A percentile compares a stretch with the other conserved stretches of the same genome.
Conservation (phyloP, 1,139 yeast species). For the Candida frijolesensis region DNA sequence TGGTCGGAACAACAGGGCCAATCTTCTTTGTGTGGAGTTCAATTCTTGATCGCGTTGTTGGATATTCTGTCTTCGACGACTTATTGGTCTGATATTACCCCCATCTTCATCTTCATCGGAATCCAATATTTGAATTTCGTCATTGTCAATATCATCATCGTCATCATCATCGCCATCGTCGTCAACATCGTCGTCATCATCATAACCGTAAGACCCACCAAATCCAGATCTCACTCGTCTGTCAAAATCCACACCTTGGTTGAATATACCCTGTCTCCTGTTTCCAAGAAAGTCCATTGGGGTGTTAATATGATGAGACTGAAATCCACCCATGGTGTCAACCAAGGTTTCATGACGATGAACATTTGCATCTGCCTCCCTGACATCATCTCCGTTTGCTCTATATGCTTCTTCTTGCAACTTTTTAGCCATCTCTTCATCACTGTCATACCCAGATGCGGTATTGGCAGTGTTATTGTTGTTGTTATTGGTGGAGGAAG, state of each 20-base stretch:
- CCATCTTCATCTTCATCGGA: slow-evolving; percentile 5
- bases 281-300: slow-evolving; percentile 45
- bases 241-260: slow-evolving; percentile 42
- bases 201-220: slow-evolving; percentile 24
- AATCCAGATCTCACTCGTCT: slow-evolving; percentile 24
- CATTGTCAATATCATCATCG: slow-evolving; percentile 31
- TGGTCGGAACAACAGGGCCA: slow-evolving; percentile 85
- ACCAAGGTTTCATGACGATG: slow-evolving; percentile 81
- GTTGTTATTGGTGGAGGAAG: slow-evolving; percentile 8
- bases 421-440: slow-evolving; percentile 63
- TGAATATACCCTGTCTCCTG: slow-evolving; percentile 45
- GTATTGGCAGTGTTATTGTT: slow-evolving; percentile 8
- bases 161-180: slow-evolving; percentile 34
- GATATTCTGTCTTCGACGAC: slow-evolving; percentile 35
- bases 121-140: slow-evolving; percentile 21
- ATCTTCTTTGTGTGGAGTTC: slow-evolving; percentile 65
- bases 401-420: slow-evolving; percentile 67
- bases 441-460: slow-evolving; percentile 31
- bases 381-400: slow-evolving; percentile 30
- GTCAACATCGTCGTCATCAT: slow-evolving; percentile 22
- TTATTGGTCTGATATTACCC: slow-evolving; percentile 15
- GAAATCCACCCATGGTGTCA: slow-evolving; percentile 24
- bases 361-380: slow-evolving; percentile 76
- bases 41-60: slow-evolving; percentile 34
- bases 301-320: slow-evolving; percentile 15